Evolutionary conservation across 768 basidiomycete species (phyloP), one percentile per base, ranked within the genome.

Genomic region (Rhizopogon sp.): DNA sequence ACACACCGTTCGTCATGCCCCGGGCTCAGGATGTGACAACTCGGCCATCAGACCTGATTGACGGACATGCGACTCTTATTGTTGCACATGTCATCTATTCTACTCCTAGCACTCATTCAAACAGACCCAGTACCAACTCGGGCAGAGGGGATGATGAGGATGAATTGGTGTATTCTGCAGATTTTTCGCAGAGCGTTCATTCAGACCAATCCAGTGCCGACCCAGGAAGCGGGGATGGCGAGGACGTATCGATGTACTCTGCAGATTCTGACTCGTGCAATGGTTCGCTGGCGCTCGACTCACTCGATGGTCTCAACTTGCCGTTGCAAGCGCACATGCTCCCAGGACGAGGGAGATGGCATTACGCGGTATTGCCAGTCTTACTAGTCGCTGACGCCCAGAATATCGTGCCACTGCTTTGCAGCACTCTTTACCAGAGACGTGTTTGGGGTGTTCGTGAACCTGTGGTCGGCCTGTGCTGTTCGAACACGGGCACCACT

Each of bases 301-400:
- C 53, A 14, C 20, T 33, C 31, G 35, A 33, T 50, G 51, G 47
- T 10, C 11, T 50, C n/a, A 39, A 53, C 14, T 43, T 56, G 10
- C 56, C 56, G 2, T 53, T 53, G 10, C 37, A 53, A 14, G 56
- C 52, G 3, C 44, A 56, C n/a, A 31, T 56, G 14, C 20, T 54
- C 6, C 6, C 16, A 3, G 53, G 44, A 13, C 31, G 13, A 20
- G 52, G 56, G 7, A 22, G 7, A 31, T 33, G 44, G 2, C 2
- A 37, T 46, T 45, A 10, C 1, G 56, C 37, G 8, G 52, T 28
- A 10, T 31, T 56, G 3, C 56, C 56, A 22, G 37, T 56, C 33
- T 37, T 56, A 28, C 39, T 53, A 16, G 42, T 56, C 16, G 43
- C 50, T 8, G 55, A 56, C 29, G 14, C 7, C 28, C n/a, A 6